Evolutionary conservation across 2,329 filamentous ascomycete species (phyloP), one percentile per base, ranked within the genome.

Genomic region (Stenocarpella maydis): DNA sequence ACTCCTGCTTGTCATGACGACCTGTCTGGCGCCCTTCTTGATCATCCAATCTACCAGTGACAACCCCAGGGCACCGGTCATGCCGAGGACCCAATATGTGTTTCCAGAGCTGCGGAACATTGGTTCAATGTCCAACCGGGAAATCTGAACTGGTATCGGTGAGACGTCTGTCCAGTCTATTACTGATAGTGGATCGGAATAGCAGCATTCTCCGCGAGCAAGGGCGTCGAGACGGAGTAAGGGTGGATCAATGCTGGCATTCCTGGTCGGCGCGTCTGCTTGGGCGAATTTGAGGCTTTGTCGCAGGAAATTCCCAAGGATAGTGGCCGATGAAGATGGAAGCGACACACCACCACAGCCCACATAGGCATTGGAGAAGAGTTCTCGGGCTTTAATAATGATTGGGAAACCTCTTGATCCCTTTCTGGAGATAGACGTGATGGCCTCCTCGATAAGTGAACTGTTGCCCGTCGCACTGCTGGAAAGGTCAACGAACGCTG

Each of bases 81-180:
- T 50, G 1, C 74, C 73, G 0, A 73, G 60, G 4, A 75, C 34
- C 72, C 72, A 74, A 65, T 74, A 74, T 0, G 72, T 74, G 7
- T 49, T 67, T 8, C 68, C 39, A 12, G 21, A 24, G 21, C 47
- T 47, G 8, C n/a, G 43, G 21, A 47, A 50, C 26, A 28, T 28
- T 4, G 15, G 14, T 8, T 21, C 43, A 21, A 37, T 19, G 24
- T 75, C 73, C 8, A 74, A 34, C 37, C 54, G 21, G 9, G 19
- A 21, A 15, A 41, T 10, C 8, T 34, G 54, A 10, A 58, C 54
- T 5, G 54, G 54, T 4, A 58, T 47, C n/a, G 43, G 43, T n/a
- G 43, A 21, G n/a, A 47, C 19, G 21, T 47, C 43, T 21, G 43
- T 47, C 43, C 43, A 47, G 43, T 47, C 43, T 47, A 47, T 47